Evolutionary conservation across 208 protist genomes (phyloP), one percentile per base, ranked within the genome.

Genomic region (Tritrichomonas musculus): DNA sequence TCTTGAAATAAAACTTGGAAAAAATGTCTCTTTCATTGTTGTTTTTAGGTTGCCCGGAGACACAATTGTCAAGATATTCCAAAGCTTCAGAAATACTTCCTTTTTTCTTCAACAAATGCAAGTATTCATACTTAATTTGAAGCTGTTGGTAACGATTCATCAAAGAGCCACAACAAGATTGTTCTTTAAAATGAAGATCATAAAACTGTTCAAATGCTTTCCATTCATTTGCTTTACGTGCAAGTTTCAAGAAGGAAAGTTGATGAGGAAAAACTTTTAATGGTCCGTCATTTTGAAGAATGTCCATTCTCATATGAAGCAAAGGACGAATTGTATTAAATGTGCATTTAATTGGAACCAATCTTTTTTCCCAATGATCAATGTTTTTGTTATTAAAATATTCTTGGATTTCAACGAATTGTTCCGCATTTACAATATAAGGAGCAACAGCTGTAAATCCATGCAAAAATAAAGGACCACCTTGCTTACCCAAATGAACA

Each of bases 381-480:
- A 20, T 82, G 9, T 3, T 50, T 8, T 57, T 22, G 22, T 39
- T 39, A 50, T 60, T 20, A 13, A 47, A 53, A 33, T 5, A 33
- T 57, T 88, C 77, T 57, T 50, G 33, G 4, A 88, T 20, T 88
- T 88, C 77, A 60, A 88, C 30, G 33, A 88, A 39, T 39, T 47
- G 0, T 57, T 88, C 47, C 27, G 77, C 77, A 60, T 47, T 53
- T 3, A 88, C 77, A 39, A 88, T 88, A 49, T 47, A 88, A 39
- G 77, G 77, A 33, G 77, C 41, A 88, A 88, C 77, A 88, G 77
- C 77, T 60, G 77, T 88, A 20, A 88, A 53, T 1, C 77, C 77
- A 57, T 88, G 77, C 2, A 49, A 13, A n/a, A 88, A 88, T 41
- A 88, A n/a, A 39, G 77, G 47, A 20, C 77, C 77, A 44, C 41